Percentiles rank a stretch among this genome's conserved stretches.
Conservation (phyloP, 2,329 filamentous ascomycete genomes). For the Beauveria bassiana region DNA sequence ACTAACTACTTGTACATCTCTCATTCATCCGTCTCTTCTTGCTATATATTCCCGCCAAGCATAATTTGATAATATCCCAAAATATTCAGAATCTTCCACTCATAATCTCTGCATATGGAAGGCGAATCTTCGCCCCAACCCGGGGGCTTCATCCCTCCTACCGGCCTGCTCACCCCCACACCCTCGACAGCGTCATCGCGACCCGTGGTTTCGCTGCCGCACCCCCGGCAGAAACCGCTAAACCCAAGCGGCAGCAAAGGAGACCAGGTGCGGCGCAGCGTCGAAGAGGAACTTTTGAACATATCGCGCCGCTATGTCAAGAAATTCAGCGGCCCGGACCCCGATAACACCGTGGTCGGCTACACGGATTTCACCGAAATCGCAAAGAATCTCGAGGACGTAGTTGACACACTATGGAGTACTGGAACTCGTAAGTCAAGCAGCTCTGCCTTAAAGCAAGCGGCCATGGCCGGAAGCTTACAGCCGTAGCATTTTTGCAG, state of each 20-base stretch:
- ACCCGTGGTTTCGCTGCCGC: conserved; percentile 39
- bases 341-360: conserved; percentile 40
- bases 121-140: conserved; percentile 20
- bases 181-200: conserved; percentile 40
- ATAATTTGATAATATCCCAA: neutral
- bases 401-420: conserved; percentile 79
- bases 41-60: neutral
- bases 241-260: conserved; percentile 52
- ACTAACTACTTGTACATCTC: neutral
- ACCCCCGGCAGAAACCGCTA: conserved; percentile 45
- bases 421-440: conserved; percentile 67
- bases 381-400: conserved; percentile 62
- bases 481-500: conserved; percentile 59
- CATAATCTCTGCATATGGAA: conserved; percentile 17
- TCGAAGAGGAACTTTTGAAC: conserved; percentile 44
- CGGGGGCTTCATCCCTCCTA: conserved; percentile 44
- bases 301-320: conserved; percentile 53
- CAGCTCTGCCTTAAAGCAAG: neutral
- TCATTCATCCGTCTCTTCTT: neutral
- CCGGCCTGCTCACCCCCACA: conserved; percentile 45
- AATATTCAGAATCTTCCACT: too few relatives aligned
- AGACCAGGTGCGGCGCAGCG: conserved; percentile 50
- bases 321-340: conserved; percentile 42
- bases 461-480: neutral
- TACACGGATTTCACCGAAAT: conserved; percentile 60